Conservation (phyloP, 106 monocot genomes). For the Dendrobium catenatum region DNA sequence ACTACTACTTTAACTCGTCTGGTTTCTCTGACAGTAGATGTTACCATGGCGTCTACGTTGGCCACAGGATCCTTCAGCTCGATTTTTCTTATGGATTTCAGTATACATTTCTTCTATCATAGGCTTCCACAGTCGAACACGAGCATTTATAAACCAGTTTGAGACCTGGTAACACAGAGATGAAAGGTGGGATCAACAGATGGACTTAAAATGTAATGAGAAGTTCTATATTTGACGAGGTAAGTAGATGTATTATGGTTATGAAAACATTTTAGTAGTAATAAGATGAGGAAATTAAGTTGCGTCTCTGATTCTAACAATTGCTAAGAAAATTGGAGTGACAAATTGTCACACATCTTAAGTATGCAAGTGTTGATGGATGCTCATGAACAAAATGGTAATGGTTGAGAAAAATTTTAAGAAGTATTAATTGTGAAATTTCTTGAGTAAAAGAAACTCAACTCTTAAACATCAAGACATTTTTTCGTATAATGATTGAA, state of each 20-base stretch:
- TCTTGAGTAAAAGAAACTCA: no score
- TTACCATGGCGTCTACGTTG: slow-evolving; percentile 14
- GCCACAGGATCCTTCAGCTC: slow-evolving; percentile 6
- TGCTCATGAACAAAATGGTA: no score
- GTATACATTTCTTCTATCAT: slow-evolving; percentile 95
- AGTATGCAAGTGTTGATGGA: not conserved
- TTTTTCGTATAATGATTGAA: no score
- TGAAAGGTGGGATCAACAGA: not conserved
- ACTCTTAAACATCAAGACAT: no score
- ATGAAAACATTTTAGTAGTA: not conserved
- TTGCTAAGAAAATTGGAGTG: not conserved
- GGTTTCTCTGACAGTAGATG: not conserved
- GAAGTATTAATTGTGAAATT: no score
- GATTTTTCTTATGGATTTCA: slow-evolving; percentile 34
- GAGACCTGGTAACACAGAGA: slow-evolving; percentile 29
- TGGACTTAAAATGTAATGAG: not conserved
- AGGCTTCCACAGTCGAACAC: slow-evolving; percentile 76
- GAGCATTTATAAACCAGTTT: slow-evolving; percentile 69
- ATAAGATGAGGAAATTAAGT: no score
- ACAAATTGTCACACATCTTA: not conserved
- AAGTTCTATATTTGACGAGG: not conserved
- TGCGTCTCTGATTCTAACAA: no score
- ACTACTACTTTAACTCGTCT: not conserved
- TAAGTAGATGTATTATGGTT: not conserved
- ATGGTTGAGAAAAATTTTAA: no score